A percentile compares a stretch with the other conserved stretches of the same genome.
phyloP scores from a whole-genome alignment of 2,329 filamentous ascomycete species.

The Penicillium italicum region DNA sequence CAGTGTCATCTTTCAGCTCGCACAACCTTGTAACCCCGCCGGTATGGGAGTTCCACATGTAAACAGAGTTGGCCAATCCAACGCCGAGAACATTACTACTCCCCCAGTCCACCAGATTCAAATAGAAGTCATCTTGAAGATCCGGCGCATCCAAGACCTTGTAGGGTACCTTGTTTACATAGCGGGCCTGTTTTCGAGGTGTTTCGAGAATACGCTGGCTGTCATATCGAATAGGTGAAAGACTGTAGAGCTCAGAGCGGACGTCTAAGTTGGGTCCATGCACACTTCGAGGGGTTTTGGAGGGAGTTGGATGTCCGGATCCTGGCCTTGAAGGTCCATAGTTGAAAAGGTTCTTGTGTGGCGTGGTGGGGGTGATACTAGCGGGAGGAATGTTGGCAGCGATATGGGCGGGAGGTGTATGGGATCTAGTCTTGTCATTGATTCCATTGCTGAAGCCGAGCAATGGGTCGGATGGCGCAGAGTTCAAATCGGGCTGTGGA shows the following conservation, averaged over 20 bases:
- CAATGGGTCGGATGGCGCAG: conserved; percentile 57
- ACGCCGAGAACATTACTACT: conserved; percentile 92
- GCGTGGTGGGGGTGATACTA: conserved; percentile 82
- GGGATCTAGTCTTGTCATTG: conserved; percentile 67
- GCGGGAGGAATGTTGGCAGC: conserved; percentile 64
- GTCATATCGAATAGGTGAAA: conserved; percentile 88
- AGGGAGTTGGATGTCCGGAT: conserved; percentile 80
- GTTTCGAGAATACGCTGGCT: conserved; percentile 92
- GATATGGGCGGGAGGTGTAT: conserved; percentile 73
- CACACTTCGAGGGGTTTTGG: conserved; percentile 81
- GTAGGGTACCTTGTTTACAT: conserved; percentile 93
- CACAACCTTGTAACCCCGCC: conserved; percentile 92
- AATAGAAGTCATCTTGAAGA: conserved; percentile 93
- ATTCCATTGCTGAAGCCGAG: conserved; percentile 46
- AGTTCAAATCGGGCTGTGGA: conserved; percentile 70
- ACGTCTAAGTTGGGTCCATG: conserved; percentile 87
- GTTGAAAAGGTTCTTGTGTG: conserved; percentile 94
- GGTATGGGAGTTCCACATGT: conserved; percentile 95
- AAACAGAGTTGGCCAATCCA: conserved; percentile 86
- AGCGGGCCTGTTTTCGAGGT: conserved; percentile 79
- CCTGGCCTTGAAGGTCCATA: conserved; percentile 75
- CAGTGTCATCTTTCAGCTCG: conserved; percentile 85
- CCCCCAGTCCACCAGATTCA: conserved; percentile 97
- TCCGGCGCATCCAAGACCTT: conserved; percentile 97
- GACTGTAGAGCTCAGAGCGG: conserved; percentile 86